phyloP scores from a whole-genome alignment of 306 rosid genomes.

The Aeschynomene evenia region DNA sequence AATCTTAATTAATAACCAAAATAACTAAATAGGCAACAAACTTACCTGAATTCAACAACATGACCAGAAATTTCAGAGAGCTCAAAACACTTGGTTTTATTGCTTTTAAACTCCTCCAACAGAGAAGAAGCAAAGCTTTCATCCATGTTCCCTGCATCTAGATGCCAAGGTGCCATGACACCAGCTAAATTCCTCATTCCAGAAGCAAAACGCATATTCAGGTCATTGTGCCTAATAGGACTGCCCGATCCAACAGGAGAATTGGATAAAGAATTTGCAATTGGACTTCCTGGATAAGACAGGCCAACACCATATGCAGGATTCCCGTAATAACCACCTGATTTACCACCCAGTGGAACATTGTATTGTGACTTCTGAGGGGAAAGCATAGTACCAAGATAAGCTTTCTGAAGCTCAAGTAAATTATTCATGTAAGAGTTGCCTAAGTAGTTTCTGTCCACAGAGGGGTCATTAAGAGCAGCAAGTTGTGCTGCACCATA shows the following conservation, averaged over 20 bases:
- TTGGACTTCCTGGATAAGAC: conserved; percentile 89
- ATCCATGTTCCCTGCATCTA: conserved; percentile 65
- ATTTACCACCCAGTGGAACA: conserved; percentile 61
- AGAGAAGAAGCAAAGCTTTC: conserved; percentile 77
- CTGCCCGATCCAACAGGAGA: conserved; percentile 92
- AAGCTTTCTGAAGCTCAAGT: conserved; percentile 86
- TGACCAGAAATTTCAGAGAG: conserved; percentile 71
- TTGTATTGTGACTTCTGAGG: conserved; percentile 87
- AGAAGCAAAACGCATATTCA: conserved; percentile 71
- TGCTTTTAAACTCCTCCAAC: conserved; percentile 86
- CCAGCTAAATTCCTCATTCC: conserved; percentile 81
- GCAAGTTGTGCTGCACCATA: conserved; percentile 81
- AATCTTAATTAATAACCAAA: conserved; percentile 10
- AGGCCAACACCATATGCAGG: conserved; percentile 70
- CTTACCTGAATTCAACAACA: conserved; percentile 76
- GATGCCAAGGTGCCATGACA: conserved; percentile 85
- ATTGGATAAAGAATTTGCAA: conserved; percentile 66
- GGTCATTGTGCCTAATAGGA: conserved; percentile 83
- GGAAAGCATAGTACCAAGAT: conserved; percentile 63
- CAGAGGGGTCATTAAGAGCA: conserved; percentile 72
- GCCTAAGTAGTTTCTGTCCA: conserved; percentile 66
- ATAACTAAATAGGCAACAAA: not conserved
- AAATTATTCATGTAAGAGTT: conserved; percentile 75
- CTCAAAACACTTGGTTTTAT: conserved; percentile 77
- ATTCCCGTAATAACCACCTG: conserved; percentile 77